A percentile compares a stretch with the other conserved stretches of the same genome.
Conservation (phyloP, 768 basidiomycete species). For the Tylopilus sp. region DNA sequence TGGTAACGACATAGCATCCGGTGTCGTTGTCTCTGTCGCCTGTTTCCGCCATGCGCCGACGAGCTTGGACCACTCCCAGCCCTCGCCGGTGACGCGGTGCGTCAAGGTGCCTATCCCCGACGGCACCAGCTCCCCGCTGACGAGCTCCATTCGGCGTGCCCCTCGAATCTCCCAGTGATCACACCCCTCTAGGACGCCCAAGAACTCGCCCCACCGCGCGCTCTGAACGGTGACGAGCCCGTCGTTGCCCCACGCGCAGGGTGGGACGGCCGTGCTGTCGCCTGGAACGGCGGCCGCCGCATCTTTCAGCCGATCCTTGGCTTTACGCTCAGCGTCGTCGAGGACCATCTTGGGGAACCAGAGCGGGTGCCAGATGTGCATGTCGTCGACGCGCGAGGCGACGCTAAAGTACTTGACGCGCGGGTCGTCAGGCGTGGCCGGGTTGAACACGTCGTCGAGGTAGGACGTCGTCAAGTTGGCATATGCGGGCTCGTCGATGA, state of each 20-base stretch:
- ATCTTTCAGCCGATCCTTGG: slow-evolving; percentile 44
- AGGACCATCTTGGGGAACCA: slow-evolving; percentile 96
- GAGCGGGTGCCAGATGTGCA: slow-evolving; percentile 87
- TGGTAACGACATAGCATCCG: not conserved
- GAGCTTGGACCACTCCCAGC: slow-evolving; percentile 62
- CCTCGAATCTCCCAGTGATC: slow-evolving; percentile 98
- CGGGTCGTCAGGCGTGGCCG: slow-evolving; percentile 70
- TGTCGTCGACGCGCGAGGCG: slow-evolving; percentile 65
- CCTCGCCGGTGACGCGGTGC: slow-evolving; percentile 39
- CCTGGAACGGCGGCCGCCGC: not conserved
- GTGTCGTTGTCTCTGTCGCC: slow-evolving; percentile 28
- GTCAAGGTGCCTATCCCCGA: slow-evolving; percentile 42
- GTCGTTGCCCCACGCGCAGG: slow-evolving; percentile 81
- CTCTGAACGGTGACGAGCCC: slow-evolving; percentile 89
- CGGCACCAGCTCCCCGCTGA: slow-evolving; percentile 56
- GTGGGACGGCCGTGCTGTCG: slow-evolving; percentile 25
- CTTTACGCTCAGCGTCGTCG: slow-evolving; percentile 73
- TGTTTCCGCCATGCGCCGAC: slow-evolving; percentile 59
- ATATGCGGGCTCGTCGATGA: slow-evolving; percentile 96
- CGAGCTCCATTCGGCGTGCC: slow-evolving; percentile 65
- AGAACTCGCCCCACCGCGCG: slow-evolving; percentile 94
- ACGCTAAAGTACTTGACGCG: slow-evolving; percentile 90
- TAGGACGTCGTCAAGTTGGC: slow-evolving; percentile 87
- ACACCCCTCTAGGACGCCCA: slow-evolving; percentile 83
- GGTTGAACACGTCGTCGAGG: slow-evolving; percentile 80